Evolutionary conservation across 148 eudicot species (phyloP).

Genomic region (Cornus florida): DNA sequence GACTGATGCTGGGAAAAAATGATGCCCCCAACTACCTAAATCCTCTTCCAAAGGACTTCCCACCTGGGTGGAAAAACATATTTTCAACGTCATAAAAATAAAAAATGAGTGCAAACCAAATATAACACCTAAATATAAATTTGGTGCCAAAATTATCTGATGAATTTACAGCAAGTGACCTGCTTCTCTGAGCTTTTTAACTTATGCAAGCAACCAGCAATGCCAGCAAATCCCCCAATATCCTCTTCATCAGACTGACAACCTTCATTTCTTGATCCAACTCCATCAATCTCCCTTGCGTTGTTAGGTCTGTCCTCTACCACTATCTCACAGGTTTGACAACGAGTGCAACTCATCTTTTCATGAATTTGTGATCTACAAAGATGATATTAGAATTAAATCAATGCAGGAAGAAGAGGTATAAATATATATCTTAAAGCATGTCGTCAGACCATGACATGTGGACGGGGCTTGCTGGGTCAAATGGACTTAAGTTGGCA

Average conservation of each 20-base stretch:
- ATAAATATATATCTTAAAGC: neutral
- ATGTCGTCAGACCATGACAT: slow-evolving; percentile 8
- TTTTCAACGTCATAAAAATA: neutral
- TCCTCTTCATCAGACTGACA: slow-evolving; percentile 49
- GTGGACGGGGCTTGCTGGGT: neutral
- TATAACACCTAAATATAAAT: neutral
- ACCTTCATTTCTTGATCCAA: slow-evolving; percentile 18
- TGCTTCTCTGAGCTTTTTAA: slow-evolving; percentile 76
- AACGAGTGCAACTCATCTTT: slow-evolving; percentile 85
- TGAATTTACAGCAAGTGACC: slow-evolving; percentile 36
- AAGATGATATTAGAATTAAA: neutral
- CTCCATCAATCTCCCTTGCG: slow-evolving; percentile 25
- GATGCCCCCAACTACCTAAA: slow-evolving; percentile 96
- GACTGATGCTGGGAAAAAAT: slow-evolving; percentile 57
- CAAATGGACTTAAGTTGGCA: too few species aligned
- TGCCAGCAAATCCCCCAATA: slow-evolving; percentile 93
- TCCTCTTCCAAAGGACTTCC: slow-evolving; percentile 96
- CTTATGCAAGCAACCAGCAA: slow-evolving; percentile 77
- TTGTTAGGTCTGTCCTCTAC: slow-evolving; percentile 22
- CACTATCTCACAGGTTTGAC: slow-evolving; percentile 36
- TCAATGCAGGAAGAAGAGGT: slow-evolving; percentile 2
- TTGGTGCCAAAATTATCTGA: neutral
- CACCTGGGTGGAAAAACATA: slow-evolving; percentile 39
- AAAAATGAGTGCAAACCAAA: neutral
- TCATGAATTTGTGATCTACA: slow-evolving; percentile 94